These are phyloP conservation scores for Penicillium taxi DNA, from an alignment of 495 filamentous ascomycete species.

Conservation along the genomic window DNA sequence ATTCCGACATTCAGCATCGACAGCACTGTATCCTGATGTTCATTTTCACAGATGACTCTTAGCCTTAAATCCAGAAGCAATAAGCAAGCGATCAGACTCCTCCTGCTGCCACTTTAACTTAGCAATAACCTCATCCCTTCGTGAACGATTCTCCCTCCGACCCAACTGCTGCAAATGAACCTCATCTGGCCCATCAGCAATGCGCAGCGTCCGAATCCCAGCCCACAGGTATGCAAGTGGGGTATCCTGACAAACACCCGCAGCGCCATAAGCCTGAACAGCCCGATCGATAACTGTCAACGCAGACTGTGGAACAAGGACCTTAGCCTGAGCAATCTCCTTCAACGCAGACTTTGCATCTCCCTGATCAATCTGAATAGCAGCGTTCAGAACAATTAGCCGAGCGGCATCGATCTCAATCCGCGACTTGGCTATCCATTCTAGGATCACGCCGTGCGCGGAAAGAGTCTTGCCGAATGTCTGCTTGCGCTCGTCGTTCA, in stretches of 20 bases:
- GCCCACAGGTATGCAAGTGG: constrained; percentile 86
- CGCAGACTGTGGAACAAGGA: constrained; percentile 69
- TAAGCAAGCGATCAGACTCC: constrained; percentile 58
- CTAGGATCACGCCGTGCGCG: constrained; percentile 82
- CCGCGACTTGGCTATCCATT: constrained; percentile 85
- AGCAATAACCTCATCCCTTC: constrained; percentile 50
- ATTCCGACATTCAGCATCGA: too few relatives aligned
- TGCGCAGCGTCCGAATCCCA: constrained; percentile 66
- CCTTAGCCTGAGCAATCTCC: constrained; percentile 84
- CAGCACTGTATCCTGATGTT: too few relatives aligned
- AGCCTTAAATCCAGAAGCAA: constrained; percentile 47
- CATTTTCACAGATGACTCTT: constrained; percentile 34
- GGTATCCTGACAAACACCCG: constrained; percentile 84
- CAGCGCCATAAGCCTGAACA: constrained; percentile 77
- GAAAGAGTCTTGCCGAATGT: constrained; percentile 74
- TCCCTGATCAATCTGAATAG: constrained; percentile 77
- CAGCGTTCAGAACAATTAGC: constrained; percentile 79
- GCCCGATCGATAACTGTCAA: constrained; percentile 79
- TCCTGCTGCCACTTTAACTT: constrained; percentile 58
- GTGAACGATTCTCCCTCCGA: constrained; percentile 68
- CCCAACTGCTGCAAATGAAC: constrained; percentile 90
- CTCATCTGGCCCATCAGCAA: constrained; percentile 91
- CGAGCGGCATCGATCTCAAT: constrained; percentile 87
- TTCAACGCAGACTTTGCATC: constrained; percentile 72
- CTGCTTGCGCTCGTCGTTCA: constrained; percentile 81